Percentiles rank a stretch among this genome's conserved stretches.
Conservation (phyloP, 495 filamentous ascomycete species). For the Penicillium waksmanii region DNA sequence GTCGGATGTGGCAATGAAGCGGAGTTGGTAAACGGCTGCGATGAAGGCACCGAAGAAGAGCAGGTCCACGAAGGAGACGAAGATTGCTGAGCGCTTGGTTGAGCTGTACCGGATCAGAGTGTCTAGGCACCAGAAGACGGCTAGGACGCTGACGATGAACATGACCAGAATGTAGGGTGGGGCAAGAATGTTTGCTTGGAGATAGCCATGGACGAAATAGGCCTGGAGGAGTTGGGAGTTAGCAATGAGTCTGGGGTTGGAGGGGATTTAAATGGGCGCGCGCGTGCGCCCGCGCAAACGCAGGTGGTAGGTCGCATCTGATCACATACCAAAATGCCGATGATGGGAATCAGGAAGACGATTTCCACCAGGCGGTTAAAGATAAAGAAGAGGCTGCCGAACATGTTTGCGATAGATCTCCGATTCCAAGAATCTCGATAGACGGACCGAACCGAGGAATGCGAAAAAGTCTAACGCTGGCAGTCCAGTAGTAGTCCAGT, state of each 20-base stretch:
- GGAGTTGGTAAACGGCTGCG: conserved; percentile 74
- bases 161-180: conserved; percentile 82
- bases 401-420: conserved; percentile 54
- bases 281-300: no score
- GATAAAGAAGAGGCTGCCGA: conserved; percentile 80
- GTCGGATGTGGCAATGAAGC: conserved; percentile 66
- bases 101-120: conserved; percentile 82
- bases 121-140: conserved; percentile 74
- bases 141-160: conserved; percentile 87
- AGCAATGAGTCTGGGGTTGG: neutral
- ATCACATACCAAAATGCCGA: conserved; percentile 76
- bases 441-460: conserved; percentile 22
- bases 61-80: conserved; percentile 80
- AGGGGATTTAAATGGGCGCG: no score
- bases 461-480: conserved; percentile 5
- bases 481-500: no score
- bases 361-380: conserved; percentile 83
- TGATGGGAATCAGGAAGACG: conserved; percentile 80
- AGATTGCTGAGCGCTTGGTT: conserved; percentile 68
- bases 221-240: conserved; percentile 41
- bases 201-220: conserved; percentile 80
- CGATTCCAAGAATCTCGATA: neutral
- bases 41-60: conserved; percentile 83
- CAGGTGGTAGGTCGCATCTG: no score
- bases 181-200: conserved; percentile 69